A percentile compares a stretch with the other conserved stretches of the same genome.
Evolutionary conservation across 352 stramenopile species (phyloP).

Genomic region (Phytophthora tubulina): DNA sequence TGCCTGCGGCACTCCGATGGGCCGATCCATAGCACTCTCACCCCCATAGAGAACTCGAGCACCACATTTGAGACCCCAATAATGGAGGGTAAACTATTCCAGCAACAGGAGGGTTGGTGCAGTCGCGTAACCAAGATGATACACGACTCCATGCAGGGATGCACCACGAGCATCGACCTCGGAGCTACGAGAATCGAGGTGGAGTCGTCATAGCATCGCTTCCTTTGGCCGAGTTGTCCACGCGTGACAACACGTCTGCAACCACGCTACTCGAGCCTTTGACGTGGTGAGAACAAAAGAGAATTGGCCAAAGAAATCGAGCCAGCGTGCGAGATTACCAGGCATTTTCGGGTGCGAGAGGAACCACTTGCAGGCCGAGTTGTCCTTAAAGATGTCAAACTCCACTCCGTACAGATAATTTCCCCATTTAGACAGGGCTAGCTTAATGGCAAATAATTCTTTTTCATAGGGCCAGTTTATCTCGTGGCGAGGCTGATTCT

Average conservation of each 20-base stretch:
- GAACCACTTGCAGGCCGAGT: constrained; percentile 16
- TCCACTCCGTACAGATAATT: constrained; percentile 13
- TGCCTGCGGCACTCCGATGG: too few relatives aligned
- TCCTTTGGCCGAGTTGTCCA: background rate
- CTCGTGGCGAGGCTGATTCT: constrained; percentile 11
- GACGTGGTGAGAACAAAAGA: constrained; percentile 14
- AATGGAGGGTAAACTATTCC: too few relatives aligned
- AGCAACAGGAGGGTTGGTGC: too few relatives aligned
- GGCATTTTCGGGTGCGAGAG: constrained; percentile 1
- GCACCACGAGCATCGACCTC: too few relatives aligned
- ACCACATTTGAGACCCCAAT: too few relatives aligned
- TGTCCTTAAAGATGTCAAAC: constrained; percentile 24
- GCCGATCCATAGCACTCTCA: too few relatives aligned
- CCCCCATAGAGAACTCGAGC: too few relatives aligned
- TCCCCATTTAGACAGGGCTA: constrained; percentile 3
- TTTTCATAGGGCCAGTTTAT: constrained; percentile 20
- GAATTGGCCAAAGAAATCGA: constrained; percentile 15
- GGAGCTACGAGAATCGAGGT: too few relatives aligned
- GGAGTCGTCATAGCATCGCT: too few relatives aligned
- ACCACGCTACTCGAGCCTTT: constrained; percentile 12
- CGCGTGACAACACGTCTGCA: background rate
- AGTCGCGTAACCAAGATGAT: too few relatives aligned
- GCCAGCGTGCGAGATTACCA: constrained; percentile 8
- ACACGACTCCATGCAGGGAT: too few relatives aligned
- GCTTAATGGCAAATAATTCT: constrained; percentile 23